A percentile compares a stretch with the other conserved stretches of the same genome.
Conservation (phyloP, 352 stramenopile species). For the Globisporangium heterothallicum region DNA sequence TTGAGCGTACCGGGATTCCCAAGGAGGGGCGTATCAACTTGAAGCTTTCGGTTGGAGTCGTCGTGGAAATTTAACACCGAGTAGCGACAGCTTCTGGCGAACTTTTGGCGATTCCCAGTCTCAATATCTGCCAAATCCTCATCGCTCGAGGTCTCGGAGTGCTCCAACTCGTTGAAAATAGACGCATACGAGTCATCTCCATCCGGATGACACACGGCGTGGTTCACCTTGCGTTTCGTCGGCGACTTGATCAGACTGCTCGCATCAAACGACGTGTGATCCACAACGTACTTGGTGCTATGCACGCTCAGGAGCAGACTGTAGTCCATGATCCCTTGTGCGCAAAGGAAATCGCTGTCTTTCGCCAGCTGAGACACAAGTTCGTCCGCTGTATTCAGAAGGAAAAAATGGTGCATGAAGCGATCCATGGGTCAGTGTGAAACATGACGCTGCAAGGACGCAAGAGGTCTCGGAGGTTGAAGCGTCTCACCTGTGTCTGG, state of each 20-base stretch:
- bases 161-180: constrained; percentile 25
- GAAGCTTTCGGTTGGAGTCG: constrained; percentile 22
- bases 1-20: constrained; percentile 8
- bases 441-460: too few relatives aligned
- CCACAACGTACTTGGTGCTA: constrained; percentile 81
- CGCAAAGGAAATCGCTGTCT: constrained; percentile 69
- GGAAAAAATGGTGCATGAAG: constrained; percentile 14
- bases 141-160: constrained; percentile 35
- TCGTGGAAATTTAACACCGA: constrained; percentile 56
- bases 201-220: constrained; percentile 61
- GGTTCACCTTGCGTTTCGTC: constrained; percentile 70
- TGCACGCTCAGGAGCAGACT: constrained; percentile 81
- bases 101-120: constrained; percentile 39
- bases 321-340: constrained; percentile 89
- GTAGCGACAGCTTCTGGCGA: constrained; percentile 66
- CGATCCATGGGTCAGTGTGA: not conserved
- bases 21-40: constrained; percentile 46
- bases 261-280: constrained; percentile 41
- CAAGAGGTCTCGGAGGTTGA: too few relatives aligned
- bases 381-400: constrained; percentile 26
- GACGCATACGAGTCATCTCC: constrained; percentile 41
- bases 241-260: constrained; percentile 35
- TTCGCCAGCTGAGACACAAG: constrained; percentile 61
- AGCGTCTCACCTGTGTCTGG: constrained; percentile 46
- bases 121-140: constrained; percentile 57